phyloP scores from a whole-genome alignment of 1,284 basidiomycete genomes.

The Tilletia horrida region DNA sequence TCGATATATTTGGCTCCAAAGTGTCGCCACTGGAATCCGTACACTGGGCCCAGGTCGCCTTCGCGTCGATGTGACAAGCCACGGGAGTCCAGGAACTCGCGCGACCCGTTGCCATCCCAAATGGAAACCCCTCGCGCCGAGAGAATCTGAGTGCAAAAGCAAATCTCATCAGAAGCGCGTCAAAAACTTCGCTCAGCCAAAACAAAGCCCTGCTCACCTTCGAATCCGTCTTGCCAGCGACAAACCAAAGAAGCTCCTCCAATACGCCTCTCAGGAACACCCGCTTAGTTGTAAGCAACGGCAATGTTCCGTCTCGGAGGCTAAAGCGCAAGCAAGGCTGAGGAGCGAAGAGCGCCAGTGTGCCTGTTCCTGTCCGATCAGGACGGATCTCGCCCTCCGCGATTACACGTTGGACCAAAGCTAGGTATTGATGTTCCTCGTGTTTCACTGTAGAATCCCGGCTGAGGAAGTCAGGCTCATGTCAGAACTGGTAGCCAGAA shows the following conservation, averaged over 20 bases:
- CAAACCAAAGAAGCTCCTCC: slow-evolving; percentile 94
- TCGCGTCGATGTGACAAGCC: slow-evolving; percentile 79
- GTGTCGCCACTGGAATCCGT: slow-evolving; percentile 98
- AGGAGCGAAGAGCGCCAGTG: slow-evolving; percentile 51
- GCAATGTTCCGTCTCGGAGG: slow-evolving; percentile 59
- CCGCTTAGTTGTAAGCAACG: slow-evolving; percentile 89
- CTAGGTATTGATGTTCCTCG: slow-evolving; percentile 51
- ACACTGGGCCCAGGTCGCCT: slow-evolving; percentile 93
- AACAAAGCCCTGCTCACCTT: slow-evolving; percentile 44
- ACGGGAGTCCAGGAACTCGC: slow-evolving; percentile 77
- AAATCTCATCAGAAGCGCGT: background rate
- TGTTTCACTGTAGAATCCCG: slow-evolving; percentile 20
- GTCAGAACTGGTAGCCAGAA: background rate
- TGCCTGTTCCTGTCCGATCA: slow-evolving; percentile 53
- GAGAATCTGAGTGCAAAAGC: slow-evolving; percentile 58
- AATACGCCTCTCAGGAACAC: slow-evolving; percentile 87
- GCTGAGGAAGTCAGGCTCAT: background rate
- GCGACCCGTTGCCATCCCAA: slow-evolving; percentile 94
- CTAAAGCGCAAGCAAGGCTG: slow-evolving; percentile 42
- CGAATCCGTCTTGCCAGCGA: slow-evolving; percentile 80
- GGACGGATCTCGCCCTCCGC: slow-evolving; percentile 37
- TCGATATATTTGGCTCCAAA: slow-evolving; percentile 87
- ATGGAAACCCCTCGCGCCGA: slow-evolving; percentile 85
- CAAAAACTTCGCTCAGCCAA: too few species aligned
- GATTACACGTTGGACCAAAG: slow-evolving; percentile 45